phyloP scores from a whole-genome alignment of 2,329 filamentous ascomycete genomes.

The Xylariaceae sp. region DNA sequence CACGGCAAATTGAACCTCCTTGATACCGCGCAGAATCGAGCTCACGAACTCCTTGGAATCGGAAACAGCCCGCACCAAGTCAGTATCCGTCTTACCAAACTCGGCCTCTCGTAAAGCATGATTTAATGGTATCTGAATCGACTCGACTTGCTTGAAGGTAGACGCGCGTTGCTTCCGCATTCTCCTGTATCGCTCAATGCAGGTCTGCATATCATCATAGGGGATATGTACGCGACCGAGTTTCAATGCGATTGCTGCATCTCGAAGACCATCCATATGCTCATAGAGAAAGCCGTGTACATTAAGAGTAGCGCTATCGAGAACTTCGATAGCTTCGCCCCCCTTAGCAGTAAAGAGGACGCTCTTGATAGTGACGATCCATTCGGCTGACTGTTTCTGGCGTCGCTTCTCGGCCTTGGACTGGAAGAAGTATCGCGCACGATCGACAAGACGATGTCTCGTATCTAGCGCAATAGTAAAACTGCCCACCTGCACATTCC shows the following conservation, averaged over 20 bases:
- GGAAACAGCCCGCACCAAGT: conserved; percentile 76
- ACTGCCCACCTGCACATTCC: conserved; percentile 78
- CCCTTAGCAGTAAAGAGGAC: conserved; percentile 85
- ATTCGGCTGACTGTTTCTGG: conserved; percentile 77
- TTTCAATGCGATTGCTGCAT: conserved; percentile 87
- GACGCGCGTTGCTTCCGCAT: conserved; percentile 36
- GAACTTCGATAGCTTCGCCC: conserved; percentile 76
- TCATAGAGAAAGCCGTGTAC: conserved; percentile 88
- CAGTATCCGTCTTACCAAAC: conserved; percentile 61
- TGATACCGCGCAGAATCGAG: conserved; percentile 86
- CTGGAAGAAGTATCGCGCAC: conserved; percentile 83
- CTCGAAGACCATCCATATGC: conserved; percentile 78
- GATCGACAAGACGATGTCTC: conserved; percentile 83
- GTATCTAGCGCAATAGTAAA: conserved; percentile 88
- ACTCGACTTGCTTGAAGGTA: conserved; percentile 36
- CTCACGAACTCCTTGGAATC: conserved; percentile 90
- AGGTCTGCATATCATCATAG: conserved; percentile 75
- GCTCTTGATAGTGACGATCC: conserved; percentile 83
- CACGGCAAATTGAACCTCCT: conserved; percentile 93
- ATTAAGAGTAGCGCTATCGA: conserved; percentile 85
- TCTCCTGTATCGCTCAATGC: conserved; percentile 53
- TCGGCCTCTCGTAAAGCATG: conserved; percentile 74
- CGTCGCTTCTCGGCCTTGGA: conserved; percentile 58
- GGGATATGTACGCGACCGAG: conserved; percentile 86
- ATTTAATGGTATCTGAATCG: conserved; percentile 61